Percentiles rank a stretch among this genome's conserved stretches.
Evolutionary conservation across 2,329 filamentous ascomycete species (phyloP).

Genomic region (Teratosphaeria zuluensis): DNA sequence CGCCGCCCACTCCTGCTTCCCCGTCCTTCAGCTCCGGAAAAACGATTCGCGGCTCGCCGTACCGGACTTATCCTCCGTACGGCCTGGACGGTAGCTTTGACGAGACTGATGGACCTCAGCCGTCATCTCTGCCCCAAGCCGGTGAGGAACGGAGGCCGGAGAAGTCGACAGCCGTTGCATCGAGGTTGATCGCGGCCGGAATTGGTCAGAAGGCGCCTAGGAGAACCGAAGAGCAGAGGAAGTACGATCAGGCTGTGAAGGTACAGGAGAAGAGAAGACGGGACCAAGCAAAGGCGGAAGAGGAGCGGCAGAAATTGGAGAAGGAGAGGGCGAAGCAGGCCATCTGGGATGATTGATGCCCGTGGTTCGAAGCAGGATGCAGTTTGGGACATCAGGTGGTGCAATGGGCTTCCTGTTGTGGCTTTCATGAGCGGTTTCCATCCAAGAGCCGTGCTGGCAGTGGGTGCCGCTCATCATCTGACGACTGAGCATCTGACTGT

Average conservation of each 20-base stretch:
- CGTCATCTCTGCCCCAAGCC: neutral
- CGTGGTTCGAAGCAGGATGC: neutral
- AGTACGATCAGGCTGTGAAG: conserved; percentile 71
- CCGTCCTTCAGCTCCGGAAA: conserved; percentile 30
- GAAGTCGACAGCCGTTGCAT: conserved; percentile 87
- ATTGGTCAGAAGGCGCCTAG: conserved; percentile 72
- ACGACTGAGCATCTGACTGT: too few relatives aligned
- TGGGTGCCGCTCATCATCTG: too few relatives aligned
- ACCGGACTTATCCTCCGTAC: conserved; percentile 17
- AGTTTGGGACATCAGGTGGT: neutral
- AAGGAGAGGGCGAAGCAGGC: conserved; percentile 66
- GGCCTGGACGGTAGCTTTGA: conserved; percentile 13
- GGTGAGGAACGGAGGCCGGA: conserved; percentile 49
- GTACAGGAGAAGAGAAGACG: conserved; percentile 74
- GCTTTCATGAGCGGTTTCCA: neutral
- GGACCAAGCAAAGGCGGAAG: conserved; percentile 61
- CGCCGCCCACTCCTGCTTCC: conserved; percentile 59
- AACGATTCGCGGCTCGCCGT: conserved; percentile 7
- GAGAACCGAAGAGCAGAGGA: conserved; percentile 77
- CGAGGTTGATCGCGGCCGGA: conserved; percentile 79
- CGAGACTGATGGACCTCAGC: conserved; percentile 3
- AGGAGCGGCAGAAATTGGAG: conserved; percentile 53
- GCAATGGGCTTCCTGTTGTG: neutral
- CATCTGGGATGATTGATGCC: conserved; percentile 64
- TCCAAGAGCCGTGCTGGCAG: neutral